A percentile compares a stretch with the other conserved stretches of the same genome.
phyloP scores from a whole-genome alignment of 345 rosid species.

The Conringia planisiliqua region DNA sequence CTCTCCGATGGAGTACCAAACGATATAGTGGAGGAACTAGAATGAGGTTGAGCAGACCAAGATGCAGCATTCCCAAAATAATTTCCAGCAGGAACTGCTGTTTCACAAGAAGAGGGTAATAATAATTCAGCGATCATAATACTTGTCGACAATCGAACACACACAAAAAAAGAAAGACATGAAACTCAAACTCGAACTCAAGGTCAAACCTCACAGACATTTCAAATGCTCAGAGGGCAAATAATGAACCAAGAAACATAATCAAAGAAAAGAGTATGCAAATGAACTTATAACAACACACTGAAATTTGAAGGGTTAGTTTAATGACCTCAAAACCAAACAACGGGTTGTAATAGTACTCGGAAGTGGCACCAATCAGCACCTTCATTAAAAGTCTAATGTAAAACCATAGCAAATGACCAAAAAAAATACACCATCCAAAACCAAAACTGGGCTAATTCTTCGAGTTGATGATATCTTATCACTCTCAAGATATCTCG shows the following conservation, averaged over 20 bases:
- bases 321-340: not conserved
- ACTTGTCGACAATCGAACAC: not conserved
- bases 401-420: not conserved
- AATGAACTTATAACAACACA: not conserved
- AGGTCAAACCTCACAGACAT: not conserved
- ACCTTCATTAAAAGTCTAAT: not conserved
- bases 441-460: not conserved
- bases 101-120: slow-evolving; percentile 8
- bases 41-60: slow-evolving; percentile 72
- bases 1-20: slow-evolving; percentile 50
- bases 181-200: not conserved
- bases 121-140: not conserved
- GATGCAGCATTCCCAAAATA: slow-evolving; percentile 55
- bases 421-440: not conserved
- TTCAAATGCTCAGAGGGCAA: not conserved
- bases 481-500: not conserved
- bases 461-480: not conserved
- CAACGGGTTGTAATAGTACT: not conserved
- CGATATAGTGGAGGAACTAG: slow-evolving; percentile 43
- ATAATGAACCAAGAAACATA: not conserved
- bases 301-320: not conserved
- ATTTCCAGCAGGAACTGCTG: slow-evolving; percentile 49
- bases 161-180: not conserved
- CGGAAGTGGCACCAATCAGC: not conserved
- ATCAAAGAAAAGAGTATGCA: not conserved